These are phyloP conservation scores for Yamadazyma taylorii DNA, from an alignment of 1,139 yeast species.

Conservation along the genomic window DNA sequence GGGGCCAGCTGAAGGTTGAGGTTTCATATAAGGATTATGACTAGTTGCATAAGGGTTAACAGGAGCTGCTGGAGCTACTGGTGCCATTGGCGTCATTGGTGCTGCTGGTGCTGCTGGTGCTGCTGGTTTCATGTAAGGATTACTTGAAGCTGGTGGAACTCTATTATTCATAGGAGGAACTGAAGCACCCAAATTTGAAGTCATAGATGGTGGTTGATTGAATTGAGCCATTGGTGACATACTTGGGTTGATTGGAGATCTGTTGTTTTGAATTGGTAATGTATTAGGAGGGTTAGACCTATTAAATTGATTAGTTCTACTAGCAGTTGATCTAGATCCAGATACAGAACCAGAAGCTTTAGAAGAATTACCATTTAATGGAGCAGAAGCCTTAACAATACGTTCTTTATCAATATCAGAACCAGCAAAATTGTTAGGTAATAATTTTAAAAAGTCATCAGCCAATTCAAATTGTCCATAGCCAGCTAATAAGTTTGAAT, in stretches of 20 bases:
- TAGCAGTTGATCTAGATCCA: constrained; percentile 1
- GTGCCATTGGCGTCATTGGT: constrained; percentile 8
- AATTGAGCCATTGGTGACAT: constrained; percentile 10
- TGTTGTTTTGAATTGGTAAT: constrained; percentile 1
- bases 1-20: constrained; percentile 8
- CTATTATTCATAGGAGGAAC: not conserved
- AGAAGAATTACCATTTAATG: constrained; percentile 7
- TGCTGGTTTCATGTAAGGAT: constrained; percentile 15
- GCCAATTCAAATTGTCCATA: constrained; percentile 87
- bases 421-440: constrained; percentile 60
- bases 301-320: constrained; percentile 7
- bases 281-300: constrained; percentile 11
- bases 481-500: constrained; percentile 76
- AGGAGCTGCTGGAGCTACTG: constrained; percentile 15
- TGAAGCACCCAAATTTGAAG: not conserved
- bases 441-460: constrained; percentile 59
- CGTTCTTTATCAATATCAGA: constrained; percentile 67
- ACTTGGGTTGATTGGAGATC: constrained; percentile 6
- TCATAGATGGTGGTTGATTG: constrained; percentile 7
- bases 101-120: constrained; percentile 18
- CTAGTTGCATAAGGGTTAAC: constrained; percentile 10
- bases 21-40: constrained; percentile 17
- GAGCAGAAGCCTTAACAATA: constrained; percentile 54
- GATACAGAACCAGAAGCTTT: constrained; percentile 5
- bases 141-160: constrained; percentile 8